These are phyloP conservation scores for Nakataea oryzae DNA, from an alignment of 2,329 filamentous ascomycete species.

Conservation along the genomic window DNA sequence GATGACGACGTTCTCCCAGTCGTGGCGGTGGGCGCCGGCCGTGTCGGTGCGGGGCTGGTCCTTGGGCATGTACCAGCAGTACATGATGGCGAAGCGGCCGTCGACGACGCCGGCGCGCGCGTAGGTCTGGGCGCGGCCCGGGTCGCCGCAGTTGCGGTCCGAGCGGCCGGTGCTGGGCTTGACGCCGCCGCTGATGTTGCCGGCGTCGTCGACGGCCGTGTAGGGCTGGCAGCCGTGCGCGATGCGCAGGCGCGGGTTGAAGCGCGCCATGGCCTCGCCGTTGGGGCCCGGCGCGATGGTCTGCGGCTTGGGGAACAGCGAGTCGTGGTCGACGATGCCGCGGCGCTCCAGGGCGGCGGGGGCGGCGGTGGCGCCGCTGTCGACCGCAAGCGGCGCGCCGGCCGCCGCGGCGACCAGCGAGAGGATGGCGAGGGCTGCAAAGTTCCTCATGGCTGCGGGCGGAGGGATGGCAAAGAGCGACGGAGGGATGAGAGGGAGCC, in stretches of 20 bases:
- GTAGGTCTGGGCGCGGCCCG: constrained; percentile 22
- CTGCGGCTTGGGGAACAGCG: background rate
- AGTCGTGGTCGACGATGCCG: constrained; percentile 1
- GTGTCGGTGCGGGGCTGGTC: constrained; percentile 22
- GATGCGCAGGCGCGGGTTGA: constrained; percentile 14
- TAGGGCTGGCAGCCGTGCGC: constrained; percentile 14
- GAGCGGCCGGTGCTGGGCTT: constrained; percentile 15
- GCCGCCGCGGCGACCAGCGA: background rate
- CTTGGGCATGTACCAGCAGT: constrained; percentile 32
- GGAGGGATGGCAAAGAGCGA: background rate
- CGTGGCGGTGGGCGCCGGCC: constrained; percentile 23
- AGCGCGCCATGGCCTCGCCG: constrained; percentile 9
- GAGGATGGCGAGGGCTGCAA: background rate
- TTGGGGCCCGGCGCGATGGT: constrained; percentile 13
- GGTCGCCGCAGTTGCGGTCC: constrained; percentile 17
- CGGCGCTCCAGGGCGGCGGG: background rate
- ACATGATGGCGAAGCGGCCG: constrained; percentile 23
- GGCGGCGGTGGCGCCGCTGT: background rate
- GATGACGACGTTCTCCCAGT: constrained; percentile 24
- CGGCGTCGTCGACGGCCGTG: constrained; percentile 10
- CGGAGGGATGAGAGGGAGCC: background rate
- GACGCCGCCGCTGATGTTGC: constrained; percentile 21
- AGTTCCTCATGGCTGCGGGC: background rate
- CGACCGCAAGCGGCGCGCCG: background rate
- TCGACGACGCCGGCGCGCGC: constrained; percentile 16